Evolutionary conservation across 2,329 filamentous ascomycete genomes (phyloP).

Genomic region (Fusarium concolor): DNA sequence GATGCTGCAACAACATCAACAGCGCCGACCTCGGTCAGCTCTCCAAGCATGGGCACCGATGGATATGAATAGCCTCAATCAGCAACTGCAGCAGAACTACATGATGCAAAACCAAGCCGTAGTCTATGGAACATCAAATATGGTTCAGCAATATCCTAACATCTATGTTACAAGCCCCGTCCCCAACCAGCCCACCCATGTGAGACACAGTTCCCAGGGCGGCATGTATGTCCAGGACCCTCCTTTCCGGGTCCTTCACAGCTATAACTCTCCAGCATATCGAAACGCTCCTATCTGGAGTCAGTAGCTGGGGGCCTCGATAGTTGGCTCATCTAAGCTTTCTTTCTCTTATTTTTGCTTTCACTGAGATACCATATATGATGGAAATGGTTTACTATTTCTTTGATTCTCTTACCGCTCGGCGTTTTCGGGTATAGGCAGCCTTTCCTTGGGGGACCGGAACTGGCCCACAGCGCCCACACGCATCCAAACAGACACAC

Average conservation of each 20-base stretch:
- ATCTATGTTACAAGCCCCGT: slow-evolving; percentile 27
- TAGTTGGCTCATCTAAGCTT: slow-evolving; percentile 8
- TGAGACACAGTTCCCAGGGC: slow-evolving; percentile 32
- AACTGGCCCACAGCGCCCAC: slow-evolving; percentile 38
- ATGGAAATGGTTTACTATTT: slow-evolving; percentile 18
- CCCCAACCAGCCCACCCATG: slow-evolving; percentile 20
- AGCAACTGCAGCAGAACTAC: slow-evolving; percentile 39
- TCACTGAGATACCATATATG: slow-evolving; percentile 38
- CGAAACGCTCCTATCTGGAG: slow-evolving; percentile 67
- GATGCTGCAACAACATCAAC: slow-evolving; percentile 27
- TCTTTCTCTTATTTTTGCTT: neutral
- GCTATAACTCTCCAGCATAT: slow-evolving; percentile 70
- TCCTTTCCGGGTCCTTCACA: slow-evolving; percentile 67
- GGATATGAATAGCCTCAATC: slow-evolving; percentile 35
- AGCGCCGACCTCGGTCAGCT: slow-evolving; percentile 20
- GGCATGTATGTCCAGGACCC: slow-evolving; percentile 39
- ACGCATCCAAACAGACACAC: slow-evolving; percentile 26
- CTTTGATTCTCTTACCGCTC: slow-evolving; percentile 10
- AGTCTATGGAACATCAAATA: slow-evolving; percentile 34
- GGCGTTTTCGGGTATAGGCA: slow-evolving; percentile 37
- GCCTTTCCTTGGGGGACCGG: slow-evolving; percentile 24
- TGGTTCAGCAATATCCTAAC: slow-evolving; percentile 38
- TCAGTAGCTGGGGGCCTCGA: slow-evolving; percentile 41
- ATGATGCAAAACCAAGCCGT: slow-evolving; percentile 36
- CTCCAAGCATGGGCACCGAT: slow-evolving; percentile 33